phyloP scores from a whole-genome alignment of 805 yeast species.

The Sporopachydermia lactativora region DNA sequence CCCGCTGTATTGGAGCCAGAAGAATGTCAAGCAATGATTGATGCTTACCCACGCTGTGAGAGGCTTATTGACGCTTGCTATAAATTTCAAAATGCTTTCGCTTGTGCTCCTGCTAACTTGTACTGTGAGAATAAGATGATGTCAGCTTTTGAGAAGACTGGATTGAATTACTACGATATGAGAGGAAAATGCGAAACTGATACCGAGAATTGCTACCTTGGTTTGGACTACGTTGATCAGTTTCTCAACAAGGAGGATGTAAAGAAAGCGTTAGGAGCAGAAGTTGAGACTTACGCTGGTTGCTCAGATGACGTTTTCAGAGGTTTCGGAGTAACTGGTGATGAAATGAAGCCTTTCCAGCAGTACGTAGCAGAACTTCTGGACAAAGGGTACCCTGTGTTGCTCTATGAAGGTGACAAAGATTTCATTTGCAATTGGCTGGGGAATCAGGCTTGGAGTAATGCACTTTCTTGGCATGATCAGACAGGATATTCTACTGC shows the following conservation, averaged over 20 bases:
- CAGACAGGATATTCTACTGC: constrained; percentile 26
- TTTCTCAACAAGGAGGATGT: constrained; percentile 42
- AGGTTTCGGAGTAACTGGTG: constrained; percentile 44
- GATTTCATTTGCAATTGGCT: constrained; percentile 78
- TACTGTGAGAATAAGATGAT: constrained; percentile 20
- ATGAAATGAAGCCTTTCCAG: constrained; percentile 53
- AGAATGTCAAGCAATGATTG: constrained; percentile 48
- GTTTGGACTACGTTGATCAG: constrained; percentile 32
- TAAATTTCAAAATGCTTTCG: constrained; percentile 30
- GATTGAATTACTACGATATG: constrained; percentile 52
- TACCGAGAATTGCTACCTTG: constrained; percentile 35
- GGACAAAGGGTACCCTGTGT: constrained; percentile 51
- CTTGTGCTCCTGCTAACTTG: constrained; percentile 28
- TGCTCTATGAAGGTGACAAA: constrained; percentile 74
- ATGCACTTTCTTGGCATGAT: constrained; percentile 44
- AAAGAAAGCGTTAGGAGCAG: constrained; percentile 43
- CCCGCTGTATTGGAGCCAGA: constrained; percentile 56
- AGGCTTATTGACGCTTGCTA: constrained; percentile 51
- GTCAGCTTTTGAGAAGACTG: constrained; percentile 25
- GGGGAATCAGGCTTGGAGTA: constrained; percentile 69
- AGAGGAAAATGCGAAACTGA: constrained; percentile 38
- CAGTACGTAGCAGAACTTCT: constrained; percentile 42
- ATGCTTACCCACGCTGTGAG: constrained; percentile 46
- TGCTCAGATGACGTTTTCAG: constrained; percentile 37
- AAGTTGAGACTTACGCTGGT: constrained; percentile 31